These are phyloP conservation scores for Xylaria bambusicola DNA, from an alignment of 495 filamentous ascomycete species.

Conservation along the genomic window DNA sequence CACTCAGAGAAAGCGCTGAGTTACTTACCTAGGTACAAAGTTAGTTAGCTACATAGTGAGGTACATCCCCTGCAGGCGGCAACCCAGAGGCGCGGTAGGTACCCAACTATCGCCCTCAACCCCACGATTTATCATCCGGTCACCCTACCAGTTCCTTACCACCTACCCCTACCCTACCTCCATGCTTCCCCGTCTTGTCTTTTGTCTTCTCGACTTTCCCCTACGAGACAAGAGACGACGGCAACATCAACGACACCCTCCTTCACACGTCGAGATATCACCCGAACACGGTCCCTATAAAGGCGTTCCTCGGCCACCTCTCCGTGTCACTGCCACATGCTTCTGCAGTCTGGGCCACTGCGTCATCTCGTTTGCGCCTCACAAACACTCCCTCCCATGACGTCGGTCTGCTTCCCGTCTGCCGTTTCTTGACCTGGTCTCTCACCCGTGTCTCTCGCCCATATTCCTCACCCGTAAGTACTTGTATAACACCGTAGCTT, in stretches of 20 bases:
- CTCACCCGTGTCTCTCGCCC: no score
- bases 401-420: conserved; percentile 7
- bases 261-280: no score
- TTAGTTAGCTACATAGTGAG: no score
- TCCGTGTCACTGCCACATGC: no score
- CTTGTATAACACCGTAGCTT: background rate
- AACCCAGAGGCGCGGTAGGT: no score
- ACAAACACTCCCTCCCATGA: conserved; percentile 5
- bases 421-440: conserved; percentile 3
- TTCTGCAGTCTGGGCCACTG: background rate
- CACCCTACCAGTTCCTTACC: background rate
- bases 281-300: no score
- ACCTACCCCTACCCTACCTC: background rate
- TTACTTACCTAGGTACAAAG: no score
- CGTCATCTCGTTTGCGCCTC: background rate
- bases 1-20: no score
- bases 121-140: conserved; percentile 18
- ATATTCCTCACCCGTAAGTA: background rate
- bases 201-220: no score
- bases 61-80: no score
- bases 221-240: no score
- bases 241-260: no score
- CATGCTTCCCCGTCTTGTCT: background rate
- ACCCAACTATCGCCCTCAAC: background rate
- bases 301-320: background rate